Conservation (phyloP, 1,139 yeast genomes). For the Nematodospora anomalae region DNA sequence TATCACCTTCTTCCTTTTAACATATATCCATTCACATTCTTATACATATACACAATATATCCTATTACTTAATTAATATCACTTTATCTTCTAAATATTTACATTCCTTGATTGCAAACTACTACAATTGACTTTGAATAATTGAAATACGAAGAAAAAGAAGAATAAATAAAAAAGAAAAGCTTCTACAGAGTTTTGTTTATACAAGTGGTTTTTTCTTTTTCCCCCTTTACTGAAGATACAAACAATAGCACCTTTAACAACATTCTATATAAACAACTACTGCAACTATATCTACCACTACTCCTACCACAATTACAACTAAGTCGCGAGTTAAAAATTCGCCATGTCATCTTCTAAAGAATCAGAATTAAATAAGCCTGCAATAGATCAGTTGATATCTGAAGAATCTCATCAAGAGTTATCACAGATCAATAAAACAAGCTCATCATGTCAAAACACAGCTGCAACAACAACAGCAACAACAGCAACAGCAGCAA, state of each 20-base stretch:
- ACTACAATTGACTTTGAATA: background rate
- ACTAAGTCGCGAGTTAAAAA: background rate
- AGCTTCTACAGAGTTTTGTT: background rate
- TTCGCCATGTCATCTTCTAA: background rate
- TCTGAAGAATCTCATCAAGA: background rate
- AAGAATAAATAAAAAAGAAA: background rate
- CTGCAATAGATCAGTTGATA: background rate
- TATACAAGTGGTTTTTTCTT: too few species aligned
- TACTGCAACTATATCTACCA: background rate
- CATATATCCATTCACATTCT: too few species aligned
- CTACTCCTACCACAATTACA: too few species aligned
- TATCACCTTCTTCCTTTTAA: too few species aligned
- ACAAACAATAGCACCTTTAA: background rate
- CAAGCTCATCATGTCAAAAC: background rate
- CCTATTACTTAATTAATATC: too few species aligned
- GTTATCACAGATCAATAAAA: background rate
- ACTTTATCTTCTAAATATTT: too few species aligned
- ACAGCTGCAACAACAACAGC: background rate
- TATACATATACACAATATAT: too few species aligned
- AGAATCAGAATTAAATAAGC: background rate
- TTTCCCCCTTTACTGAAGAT: background rate
- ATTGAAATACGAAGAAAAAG: background rate
- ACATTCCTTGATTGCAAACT: background rate
- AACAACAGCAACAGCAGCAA: background rate
- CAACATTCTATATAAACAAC: background rate